phyloP scores from a whole-genome alignment of 1,284 basidiomycete genomes.

The Fomitopsis pinicola region DNA sequence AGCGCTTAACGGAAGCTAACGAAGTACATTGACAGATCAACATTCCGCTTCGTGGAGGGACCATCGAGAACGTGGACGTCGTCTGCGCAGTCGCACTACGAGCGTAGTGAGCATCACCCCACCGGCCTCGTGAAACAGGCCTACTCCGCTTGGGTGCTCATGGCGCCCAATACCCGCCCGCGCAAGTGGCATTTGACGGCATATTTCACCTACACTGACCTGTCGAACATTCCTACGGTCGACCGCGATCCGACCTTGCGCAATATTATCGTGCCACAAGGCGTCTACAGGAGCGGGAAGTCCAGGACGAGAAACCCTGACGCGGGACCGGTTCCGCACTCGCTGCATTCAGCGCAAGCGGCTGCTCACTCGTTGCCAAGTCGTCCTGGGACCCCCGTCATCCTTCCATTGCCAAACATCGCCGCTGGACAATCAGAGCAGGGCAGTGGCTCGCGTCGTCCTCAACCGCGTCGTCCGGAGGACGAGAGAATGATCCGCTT shows the following conservation, averaged over 20 bases:
- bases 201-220: slow-evolving; percentile 60
- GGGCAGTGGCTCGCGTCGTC: slow-evolving; percentile 23
- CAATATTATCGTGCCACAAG: slow-evolving; percentile 47
- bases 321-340: slow-evolving; percentile 24
- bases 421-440: not conserved
- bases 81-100: slow-evolving; percentile 55
- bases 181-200: slow-evolving; percentile 62
- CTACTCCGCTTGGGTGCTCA: slow-evolving; percentile 58
- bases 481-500: slow-evolving; percentile 62
- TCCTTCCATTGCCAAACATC: slow-evolving; percentile 21
- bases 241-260: slow-evolving; percentile 50
- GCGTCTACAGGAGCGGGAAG: slow-evolving; percentile 59
- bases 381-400: slow-evolving; percentile 16
- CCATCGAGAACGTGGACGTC: slow-evolving; percentile 46
- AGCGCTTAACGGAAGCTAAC: not conserved
- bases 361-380: slow-evolving; percentile 5
- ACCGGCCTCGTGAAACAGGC: slow-evolving; percentile 58
- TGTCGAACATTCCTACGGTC: slow-evolving; percentile 52
- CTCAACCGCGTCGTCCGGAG: slow-evolving; percentile 45
- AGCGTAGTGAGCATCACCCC: slow-evolving; percentile 48
- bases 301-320: slow-evolving; percentile 43
- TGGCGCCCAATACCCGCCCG: slow-evolving; percentile 40
- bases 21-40: slow-evolving; percentile 19
- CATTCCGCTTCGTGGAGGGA: slow-evolving; percentile 57
- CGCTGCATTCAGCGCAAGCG: slow-evolving; percentile 22